A percentile compares a stretch with the other conserved stretches of the same genome.
phyloP scores from a whole-genome alignment of 2,329 filamentous ascomycete genomes.

The Verticillium tricorpus region DNA sequence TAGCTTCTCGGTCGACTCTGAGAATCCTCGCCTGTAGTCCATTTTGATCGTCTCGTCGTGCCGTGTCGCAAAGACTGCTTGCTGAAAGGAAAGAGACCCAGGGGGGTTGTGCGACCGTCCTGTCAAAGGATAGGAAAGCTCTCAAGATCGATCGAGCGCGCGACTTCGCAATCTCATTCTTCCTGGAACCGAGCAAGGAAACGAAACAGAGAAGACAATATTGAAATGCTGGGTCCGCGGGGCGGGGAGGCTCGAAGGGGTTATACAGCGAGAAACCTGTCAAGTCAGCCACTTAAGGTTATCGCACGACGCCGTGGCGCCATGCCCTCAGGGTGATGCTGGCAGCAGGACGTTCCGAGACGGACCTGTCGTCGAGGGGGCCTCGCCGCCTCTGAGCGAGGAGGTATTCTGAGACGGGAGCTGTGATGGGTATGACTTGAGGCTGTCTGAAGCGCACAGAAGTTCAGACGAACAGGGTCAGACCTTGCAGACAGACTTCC shows the following conservation, averaged over 20 bases:
- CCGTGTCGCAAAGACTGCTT: neutral
- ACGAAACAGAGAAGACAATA: neutral
- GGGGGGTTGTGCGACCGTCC: neutral
- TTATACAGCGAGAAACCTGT: neutral
- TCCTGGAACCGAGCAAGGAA: neutral
- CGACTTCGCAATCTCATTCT: neutral
- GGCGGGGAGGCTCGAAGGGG: neutral
- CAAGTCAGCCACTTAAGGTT: neutral
- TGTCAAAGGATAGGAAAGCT: neutral
- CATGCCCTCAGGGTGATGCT: neutral
- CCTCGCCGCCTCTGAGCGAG: neutral
- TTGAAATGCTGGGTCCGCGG: neutral
- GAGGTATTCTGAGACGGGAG: neutral
- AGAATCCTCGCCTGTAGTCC: slow-evolving; percentile 12
- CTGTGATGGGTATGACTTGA: neutral
- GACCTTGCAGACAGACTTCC: neutral
- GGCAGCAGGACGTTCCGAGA: neutral
- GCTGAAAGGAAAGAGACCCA: neutral
- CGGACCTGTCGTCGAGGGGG: neutral
- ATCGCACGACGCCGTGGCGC: neutral
- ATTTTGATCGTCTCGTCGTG: slow-evolving; percentile 1
- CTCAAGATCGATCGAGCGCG: neutral
- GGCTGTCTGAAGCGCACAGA: slow-evolving; percentile 1
- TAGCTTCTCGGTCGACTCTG: slow-evolving; percentile 16
- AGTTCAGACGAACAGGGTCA: neutral